phyloP scores from a whole-genome alignment of 305 asterid species.

The Solanum chacoense region DNA sequence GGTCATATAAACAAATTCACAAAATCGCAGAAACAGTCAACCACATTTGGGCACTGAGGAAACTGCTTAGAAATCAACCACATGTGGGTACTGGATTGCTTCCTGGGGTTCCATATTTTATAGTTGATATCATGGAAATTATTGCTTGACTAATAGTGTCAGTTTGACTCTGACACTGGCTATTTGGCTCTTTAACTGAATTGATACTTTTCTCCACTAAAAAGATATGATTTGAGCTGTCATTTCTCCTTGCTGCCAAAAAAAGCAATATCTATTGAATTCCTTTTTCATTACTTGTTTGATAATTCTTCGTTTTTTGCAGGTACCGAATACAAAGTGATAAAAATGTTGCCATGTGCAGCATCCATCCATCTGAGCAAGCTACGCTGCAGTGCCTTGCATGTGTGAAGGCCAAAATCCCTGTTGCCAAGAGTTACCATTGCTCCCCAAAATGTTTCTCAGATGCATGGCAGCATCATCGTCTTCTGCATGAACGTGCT shows the following conservation, averaged over 20 bases:
- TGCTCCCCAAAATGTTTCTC: conserved; percentile 85
- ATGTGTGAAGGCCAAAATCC: conserved; percentile 84
- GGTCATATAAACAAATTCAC: neutral
- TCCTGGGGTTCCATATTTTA: neutral
- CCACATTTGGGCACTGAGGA: neutral
- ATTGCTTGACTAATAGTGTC: neutral
- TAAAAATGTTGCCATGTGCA: conserved; percentile 70
- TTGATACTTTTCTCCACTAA: neutral
- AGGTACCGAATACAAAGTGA: conserved; percentile 98
- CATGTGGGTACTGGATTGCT: neutral
- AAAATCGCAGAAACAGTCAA: neutral
- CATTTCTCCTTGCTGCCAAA: neutral
- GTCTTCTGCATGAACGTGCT: conserved; percentile 88
- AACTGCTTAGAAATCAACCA: neutral
- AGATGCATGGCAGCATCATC: conserved; percentile 95
- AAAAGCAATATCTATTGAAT: neutral
- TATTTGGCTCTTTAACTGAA: neutral
- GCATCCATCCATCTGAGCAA: conserved; percentile 89
- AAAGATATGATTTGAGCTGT: neutral
- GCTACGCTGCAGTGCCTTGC: conserved; percentile 91
- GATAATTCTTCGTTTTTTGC: conserved; percentile 6
- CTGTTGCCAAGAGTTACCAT: conserved; percentile 78
- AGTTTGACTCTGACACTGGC: neutral
- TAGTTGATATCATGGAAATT: neutral
- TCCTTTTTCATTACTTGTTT: neutral